Percentiles rank a stretch among this genome's conserved stretches.
phyloP scores from a whole-genome alignment of 2,329 filamentous ascomycete genomes.

The Colletotrichum magnum region DNA sequence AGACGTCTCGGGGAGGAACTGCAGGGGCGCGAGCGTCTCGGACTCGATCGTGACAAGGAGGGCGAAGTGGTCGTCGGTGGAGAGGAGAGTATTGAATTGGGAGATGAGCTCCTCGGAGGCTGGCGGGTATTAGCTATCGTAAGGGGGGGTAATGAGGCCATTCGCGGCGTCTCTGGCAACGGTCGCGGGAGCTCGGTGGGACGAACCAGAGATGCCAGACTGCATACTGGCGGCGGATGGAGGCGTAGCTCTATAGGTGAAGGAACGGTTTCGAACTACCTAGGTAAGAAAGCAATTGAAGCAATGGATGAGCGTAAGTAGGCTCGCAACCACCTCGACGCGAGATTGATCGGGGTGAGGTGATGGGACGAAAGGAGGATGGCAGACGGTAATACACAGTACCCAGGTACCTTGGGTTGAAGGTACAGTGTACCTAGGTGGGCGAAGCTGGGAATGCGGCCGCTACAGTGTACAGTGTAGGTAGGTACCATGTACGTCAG shows the following conservation, averaged over 20 bases:
- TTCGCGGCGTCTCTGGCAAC: not conserved
- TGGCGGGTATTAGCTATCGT: conserved; percentile 49
- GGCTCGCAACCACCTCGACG: not conserved
- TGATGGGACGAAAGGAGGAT: conserved; percentile 8
- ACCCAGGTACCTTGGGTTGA: too few species aligned
- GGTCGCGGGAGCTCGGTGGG: conserved; percentile 3
- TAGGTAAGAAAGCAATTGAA: not conserved
- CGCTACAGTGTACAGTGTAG: conserved; percentile 14
- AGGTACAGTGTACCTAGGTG: too few species aligned
- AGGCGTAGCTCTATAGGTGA: not conserved
- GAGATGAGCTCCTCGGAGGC: conserved; percentile 83
- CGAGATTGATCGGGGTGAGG: not conserved
- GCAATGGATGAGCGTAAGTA: not conserved
- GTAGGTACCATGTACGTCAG: conserved; percentile 21
- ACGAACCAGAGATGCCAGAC: conserved; percentile 81
- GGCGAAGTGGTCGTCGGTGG: conserved; percentile 73
- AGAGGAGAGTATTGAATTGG: conserved; percentile 79
- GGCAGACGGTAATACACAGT: not conserved
- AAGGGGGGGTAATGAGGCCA: not conserved
- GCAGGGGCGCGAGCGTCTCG: conserved; percentile 76
- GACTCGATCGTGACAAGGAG: conserved; percentile 79
- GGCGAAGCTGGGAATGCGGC: conserved; percentile 28
- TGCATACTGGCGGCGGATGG: conserved; percentile 68
- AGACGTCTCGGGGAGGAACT: conserved; percentile 66
- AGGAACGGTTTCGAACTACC: not conserved